Percentiles rank a stretch among this genome's conserved stretches.
These are phyloP conservation scores for Nitzschia putrida DNA, from an alignment of 108 stramenopile genomes.

Conservation along the genomic window DNA sequence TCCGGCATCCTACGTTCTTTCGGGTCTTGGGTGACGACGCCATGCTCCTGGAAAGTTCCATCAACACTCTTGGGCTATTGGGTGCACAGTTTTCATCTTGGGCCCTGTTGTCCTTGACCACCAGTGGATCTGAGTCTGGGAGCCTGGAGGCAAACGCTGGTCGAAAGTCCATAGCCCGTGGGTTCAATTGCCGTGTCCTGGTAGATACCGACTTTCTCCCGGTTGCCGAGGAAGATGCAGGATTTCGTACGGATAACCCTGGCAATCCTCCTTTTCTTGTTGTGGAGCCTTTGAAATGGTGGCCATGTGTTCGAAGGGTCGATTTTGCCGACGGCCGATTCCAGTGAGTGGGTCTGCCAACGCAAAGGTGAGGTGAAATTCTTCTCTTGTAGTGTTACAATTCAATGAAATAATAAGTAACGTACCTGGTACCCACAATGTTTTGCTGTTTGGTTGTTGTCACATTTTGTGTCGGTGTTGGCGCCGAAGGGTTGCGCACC, in stretches of 20 bases:
- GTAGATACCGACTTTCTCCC: not conserved
- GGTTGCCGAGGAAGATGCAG: too few relatives aligned
- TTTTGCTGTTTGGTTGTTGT: constrained; percentile 1
- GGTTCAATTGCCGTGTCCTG: not conserved
- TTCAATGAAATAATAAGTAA: not conserved
- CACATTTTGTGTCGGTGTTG: not conserved
- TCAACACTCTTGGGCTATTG: too few relatives aligned
- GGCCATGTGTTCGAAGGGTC: too few relatives aligned
- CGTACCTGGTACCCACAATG: constrained; percentile 33
- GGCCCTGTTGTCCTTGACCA: too few relatives aligned
- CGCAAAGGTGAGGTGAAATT: not conserved
- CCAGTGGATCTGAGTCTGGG: not conserved
- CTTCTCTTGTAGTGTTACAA: not conserved
- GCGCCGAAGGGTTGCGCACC: too few relatives aligned
- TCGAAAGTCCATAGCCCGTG: not conserved
- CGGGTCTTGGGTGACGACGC: not conserved
- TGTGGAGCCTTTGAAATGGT: too few relatives aligned
- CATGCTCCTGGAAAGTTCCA: too few relatives aligned
- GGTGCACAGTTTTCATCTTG: too few relatives aligned
- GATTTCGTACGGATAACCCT: too few relatives aligned
- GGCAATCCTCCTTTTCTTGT: too few relatives aligned
- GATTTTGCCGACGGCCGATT: not conserved
- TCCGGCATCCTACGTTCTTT: not conserved
- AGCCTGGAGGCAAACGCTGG: not conserved
- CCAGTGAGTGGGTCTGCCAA: not conserved